Conservation (phyloP, 345 rosid species). For the Eucalyptus caleyi region DNA sequence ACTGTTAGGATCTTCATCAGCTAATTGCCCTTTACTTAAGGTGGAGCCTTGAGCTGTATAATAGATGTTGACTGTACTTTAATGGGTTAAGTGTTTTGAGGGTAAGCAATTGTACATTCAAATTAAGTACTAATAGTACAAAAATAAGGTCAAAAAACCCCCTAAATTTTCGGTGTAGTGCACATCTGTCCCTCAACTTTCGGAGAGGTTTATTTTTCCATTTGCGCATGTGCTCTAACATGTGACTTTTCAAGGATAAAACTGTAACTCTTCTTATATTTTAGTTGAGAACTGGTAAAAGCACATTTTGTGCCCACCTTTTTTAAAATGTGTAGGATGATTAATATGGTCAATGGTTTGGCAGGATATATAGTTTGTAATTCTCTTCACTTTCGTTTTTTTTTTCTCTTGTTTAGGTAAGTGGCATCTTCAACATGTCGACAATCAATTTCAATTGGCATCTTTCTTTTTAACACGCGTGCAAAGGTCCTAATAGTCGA, state of each 20-base stretch:
- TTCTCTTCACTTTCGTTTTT: neutral
- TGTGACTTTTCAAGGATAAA: neutral
- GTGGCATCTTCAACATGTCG: neutral
- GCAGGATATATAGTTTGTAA: neutral
- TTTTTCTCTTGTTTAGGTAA: neutral
- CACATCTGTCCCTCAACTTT: neutral
- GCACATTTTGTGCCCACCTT: neutral
- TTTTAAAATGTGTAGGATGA: neutral
- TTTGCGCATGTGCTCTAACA: neutral
- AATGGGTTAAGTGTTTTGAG: neutral
- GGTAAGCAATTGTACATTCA: neutral
- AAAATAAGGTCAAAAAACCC: neutral
- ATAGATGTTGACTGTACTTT: neutral
- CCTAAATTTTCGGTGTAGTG: neutral
- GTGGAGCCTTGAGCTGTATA: neutral
- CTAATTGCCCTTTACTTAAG: neutral
- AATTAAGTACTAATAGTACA: neutral
- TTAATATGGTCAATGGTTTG: neutral
- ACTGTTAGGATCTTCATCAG: neutral
- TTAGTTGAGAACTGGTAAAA: neutral
- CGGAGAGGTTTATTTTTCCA: neutral
- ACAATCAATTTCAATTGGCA: neutral
- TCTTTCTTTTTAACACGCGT: neutral
- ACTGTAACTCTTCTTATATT: neutral
- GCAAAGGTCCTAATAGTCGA: neutral